Base-by-base conservation (phyloP, 306 rosid species). In the Citrullus mucosospermus region DNA sequence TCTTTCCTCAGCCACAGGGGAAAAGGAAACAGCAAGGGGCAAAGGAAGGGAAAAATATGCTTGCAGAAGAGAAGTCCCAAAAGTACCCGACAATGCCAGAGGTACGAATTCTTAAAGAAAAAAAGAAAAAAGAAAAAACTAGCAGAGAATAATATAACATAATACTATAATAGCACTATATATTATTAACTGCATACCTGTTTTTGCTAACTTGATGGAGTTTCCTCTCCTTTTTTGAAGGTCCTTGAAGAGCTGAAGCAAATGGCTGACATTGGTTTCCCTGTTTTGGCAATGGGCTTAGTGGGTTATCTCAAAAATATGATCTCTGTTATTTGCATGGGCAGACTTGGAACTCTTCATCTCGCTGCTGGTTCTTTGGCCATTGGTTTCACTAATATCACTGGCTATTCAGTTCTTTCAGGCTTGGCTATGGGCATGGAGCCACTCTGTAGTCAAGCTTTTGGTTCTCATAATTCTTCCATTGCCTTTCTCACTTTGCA, bases 221-320 rank as follows among this genome's bases (percentile, higher is more conserved):
- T 57, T 13, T 6, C 17, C 32, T 46, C 57, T 78, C 16, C 13
- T 68, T 9, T 36, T 25, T 17, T 81, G 43, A 73, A 93, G 97
- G 94, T 89, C 50, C 75, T 80, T 87, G 93, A 89, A 5, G 97
- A 92, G 88, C 75, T 94, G 54, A 86, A 86, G 81, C 90, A 82
- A 84, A 88, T 80, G 87, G 77, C 84, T 59, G 77, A 88, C 75
- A 89, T 94, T 68, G 90, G 96, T 48, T 80, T 92, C 75, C 98
- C 98, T 6, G 83, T 92, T 58, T 88, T 85, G n/a, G 91, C 92
- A 39, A 90, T 88, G 86, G 87, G 88, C 63, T 58, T 94, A 1
- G 87, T 88, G 72, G 91, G 90, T 4, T 93, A 91, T 80, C 86
- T 94, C 57, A 79, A 79, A 39, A 79, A 68, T 68, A 79, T 79